Evolutionary conservation across 1,284 basidiomycete species (phyloP).

Genomic region (Ganoderma sinense): DNA sequence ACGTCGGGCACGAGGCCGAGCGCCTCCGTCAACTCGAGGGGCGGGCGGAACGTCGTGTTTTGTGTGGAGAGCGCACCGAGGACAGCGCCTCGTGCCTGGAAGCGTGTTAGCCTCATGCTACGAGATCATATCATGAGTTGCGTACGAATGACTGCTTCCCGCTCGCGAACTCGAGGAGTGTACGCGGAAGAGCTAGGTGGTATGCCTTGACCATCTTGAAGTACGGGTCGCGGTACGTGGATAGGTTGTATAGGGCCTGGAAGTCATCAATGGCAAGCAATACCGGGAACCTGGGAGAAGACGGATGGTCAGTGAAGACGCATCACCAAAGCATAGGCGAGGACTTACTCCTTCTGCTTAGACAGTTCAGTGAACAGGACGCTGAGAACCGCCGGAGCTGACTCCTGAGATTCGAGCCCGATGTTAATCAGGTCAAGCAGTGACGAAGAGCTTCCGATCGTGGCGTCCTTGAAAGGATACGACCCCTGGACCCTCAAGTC

Average conservation of each 20-base stretch:
- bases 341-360: constrained; percentile 62
- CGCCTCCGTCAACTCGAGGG: constrained; percentile 66
- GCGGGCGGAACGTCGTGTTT: constrained; percentile 58
- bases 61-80: constrained; percentile 70
- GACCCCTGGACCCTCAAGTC: constrained; percentile 49
- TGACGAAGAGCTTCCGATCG: constrained; percentile 55
- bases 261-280: constrained; percentile 89
- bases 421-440: constrained; percentile 68
- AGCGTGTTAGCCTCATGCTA: constrained; percentile 22
- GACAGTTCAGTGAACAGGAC: constrained; percentile 72
- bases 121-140: not conserved
- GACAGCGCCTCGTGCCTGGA: constrained; percentile 67
- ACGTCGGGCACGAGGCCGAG: constrained; percentile 51
- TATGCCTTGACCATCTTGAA: constrained; percentile 78
- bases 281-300: constrained; percentile 64
- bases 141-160: constrained; percentile 72
- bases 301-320: constrained; percentile 4
- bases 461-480: constrained; percentile 54
- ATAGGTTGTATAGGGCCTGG: constrained; percentile 81
- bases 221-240: constrained; percentile 80
- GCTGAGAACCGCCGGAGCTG: constrained; percentile 73
- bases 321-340: not conserved
- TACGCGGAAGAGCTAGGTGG: constrained; percentile 83
- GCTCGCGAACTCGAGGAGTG: constrained; percentile 80
- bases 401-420: constrained; percentile 60